Conservation (phyloP, 345 rosid species). For the Eucalyptus shirleyi region DNA sequence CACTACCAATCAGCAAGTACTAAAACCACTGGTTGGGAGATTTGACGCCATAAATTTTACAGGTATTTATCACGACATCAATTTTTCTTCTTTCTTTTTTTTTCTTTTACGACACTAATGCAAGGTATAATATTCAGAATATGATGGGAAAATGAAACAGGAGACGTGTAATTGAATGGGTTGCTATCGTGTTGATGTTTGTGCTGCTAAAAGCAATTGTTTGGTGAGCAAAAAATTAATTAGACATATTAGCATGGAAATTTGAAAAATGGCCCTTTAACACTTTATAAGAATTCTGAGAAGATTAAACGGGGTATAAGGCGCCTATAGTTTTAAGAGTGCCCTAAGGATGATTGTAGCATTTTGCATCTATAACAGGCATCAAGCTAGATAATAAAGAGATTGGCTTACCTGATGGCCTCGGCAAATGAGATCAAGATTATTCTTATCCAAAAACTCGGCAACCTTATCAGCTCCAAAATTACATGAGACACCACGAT, state of each 20-base stretch:
- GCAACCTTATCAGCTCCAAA: conserved; percentile 80
- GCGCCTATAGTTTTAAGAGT: neutral
- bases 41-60: neutral
- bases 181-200: neutral
- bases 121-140: neutral
- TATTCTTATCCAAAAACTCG: conserved; percentile 83
- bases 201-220: neutral
- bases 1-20: neutral
- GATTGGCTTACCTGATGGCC: conserved; percentile 79
- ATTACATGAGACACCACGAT: conserved; percentile 85
- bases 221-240: neutral
- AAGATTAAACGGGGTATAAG: neutral
- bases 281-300: neutral
- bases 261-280: neutral
- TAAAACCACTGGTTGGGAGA: neutral
- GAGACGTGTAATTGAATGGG: neutral
- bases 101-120: neutral
- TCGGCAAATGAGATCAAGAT: conserved; percentile 92
- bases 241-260: neutral
- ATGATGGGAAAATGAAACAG: neutral
- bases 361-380: neutral
- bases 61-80: neutral
- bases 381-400: neutral
- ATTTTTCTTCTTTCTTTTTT: neutral
- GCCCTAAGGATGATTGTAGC: neutral